Conservation (phyloP, 2,329 filamentous ascomycete species). For the Trichoderma oligosporum region DNA sequence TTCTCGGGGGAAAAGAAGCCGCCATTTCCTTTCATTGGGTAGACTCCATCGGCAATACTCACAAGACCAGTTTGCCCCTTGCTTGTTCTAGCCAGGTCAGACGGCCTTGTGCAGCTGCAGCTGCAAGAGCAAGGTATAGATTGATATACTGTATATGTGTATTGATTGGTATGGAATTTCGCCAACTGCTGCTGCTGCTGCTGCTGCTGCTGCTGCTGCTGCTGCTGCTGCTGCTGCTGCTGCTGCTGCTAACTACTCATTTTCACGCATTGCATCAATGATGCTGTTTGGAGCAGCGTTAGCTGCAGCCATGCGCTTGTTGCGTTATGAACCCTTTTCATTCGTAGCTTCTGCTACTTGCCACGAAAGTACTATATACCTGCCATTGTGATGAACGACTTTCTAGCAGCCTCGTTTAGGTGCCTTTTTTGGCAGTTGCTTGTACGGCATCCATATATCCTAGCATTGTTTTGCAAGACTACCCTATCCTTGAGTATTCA, state of each 20-base stretch:
- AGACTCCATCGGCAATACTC: not conserved
- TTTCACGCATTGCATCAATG: not conserved
- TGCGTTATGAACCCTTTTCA: not conserved
- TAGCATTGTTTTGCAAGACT: not conserved
- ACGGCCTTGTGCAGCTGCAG: slow-evolving; percentile 22
- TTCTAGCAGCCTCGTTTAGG: not conserved
- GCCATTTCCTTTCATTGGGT: slow-evolving; percentile 5
- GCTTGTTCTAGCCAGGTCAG: slow-evolving; percentile 21
- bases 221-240: no score
- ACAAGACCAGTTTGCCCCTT: slow-evolving; percentile 12
- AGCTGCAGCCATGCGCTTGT: not conserved
- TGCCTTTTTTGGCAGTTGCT: not conserved
- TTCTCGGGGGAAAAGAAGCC: not conserved
- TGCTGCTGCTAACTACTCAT: no score
- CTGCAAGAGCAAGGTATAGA: slow-evolving; percentile 1
- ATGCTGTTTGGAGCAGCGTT: not conserved
- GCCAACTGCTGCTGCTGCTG: not conserved
- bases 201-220: no score
- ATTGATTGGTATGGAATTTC: not conserved
- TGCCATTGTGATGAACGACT: not conserved
- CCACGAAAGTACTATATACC: not conserved
- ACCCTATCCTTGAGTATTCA: not conserved
- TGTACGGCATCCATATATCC: not conserved
- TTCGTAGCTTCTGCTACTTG: not conserved
- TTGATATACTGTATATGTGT: not conserved